A percentile compares a stretch with the other conserved stretches of the same genome.
Evolutionary conservation across 2,329 filamentous ascomycete species (phyloP).

Genomic region (Rutstroemia sp.): DNA sequence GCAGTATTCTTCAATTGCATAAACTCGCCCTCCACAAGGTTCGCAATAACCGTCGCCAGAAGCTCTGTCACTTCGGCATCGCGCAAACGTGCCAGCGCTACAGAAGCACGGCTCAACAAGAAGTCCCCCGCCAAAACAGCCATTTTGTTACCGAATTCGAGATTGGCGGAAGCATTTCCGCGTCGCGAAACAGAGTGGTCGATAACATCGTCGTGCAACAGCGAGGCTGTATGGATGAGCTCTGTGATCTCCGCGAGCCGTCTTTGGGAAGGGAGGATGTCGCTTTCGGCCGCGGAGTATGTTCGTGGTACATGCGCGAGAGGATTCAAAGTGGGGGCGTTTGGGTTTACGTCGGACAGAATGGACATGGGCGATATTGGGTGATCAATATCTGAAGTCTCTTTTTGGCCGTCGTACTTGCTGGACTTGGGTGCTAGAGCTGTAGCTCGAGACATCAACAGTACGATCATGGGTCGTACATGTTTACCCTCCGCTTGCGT

Average conservation of each 20-base stretch:
- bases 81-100: constrained; percentile 80
- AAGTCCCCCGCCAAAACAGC: constrained; percentile 97
- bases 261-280: constrained; percentile 87
- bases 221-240: constrained; percentile 91
- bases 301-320: constrained; percentile 34
- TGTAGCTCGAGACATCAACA: constrained; percentile 93
- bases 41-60: constrained; percentile 91
- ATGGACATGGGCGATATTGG: constrained; percentile 53
- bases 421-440: constrained; percentile 62
- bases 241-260: constrained; percentile 94
- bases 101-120: constrained; percentile 83
- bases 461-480: constrained; percentile 84
- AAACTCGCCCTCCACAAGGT: constrained; percentile 96
- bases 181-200: constrained; percentile 84
- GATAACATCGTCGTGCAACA: constrained; percentile 97
- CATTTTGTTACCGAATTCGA: constrained; percentile 99
- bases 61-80: constrained; percentile 94
- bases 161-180: constrained; percentile 79
- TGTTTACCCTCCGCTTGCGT: constrained; percentile 96
- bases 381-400: constrained; percentile 42
- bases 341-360: constrained; percentile 78
- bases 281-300: constrained; percentile 38
- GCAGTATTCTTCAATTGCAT: constrained; percentile 99
- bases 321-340: constrained; percentile 42
- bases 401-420: constrained; percentile 33